A percentile compares a stretch with the other conserved stretches of the same genome.
phyloP scores from a whole-genome alignment of 352 stramenopile species.

The Globisporangium okanoganense region DNA sequence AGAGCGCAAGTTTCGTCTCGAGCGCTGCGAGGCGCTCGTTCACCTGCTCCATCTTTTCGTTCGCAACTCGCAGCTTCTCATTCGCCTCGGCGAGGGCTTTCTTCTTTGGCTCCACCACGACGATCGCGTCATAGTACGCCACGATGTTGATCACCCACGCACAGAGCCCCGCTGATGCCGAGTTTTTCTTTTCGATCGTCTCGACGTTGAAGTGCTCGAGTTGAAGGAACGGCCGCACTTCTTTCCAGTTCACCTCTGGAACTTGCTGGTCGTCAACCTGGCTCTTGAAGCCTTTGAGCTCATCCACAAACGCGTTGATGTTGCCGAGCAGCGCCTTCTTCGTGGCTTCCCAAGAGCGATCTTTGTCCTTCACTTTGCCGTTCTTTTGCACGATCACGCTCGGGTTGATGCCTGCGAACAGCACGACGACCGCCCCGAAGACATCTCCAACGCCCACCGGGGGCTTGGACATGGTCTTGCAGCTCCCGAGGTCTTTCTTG shows the following conservation, averaged over 20 bases:
- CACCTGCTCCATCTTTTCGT: constrained; percentile 83
- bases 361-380: constrained; percentile 93
- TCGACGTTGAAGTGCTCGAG: constrained; percentile 81
- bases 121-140: constrained; percentile 93
- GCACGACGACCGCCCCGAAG: constrained; percentile 70
- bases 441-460: constrained; percentile 87
- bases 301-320: constrained; percentile 92
- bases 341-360: constrained; percentile 89
- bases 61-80: constrained; percentile 81
- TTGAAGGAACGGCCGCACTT: constrained; percentile 75
- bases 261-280: constrained; percentile 63
- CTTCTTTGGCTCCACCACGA: constrained; percentile 93
- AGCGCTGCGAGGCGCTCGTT: constrained; percentile 87
- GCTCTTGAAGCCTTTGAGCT: constrained; percentile 82
- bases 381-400: constrained; percentile 88
- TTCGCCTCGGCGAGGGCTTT: constrained; percentile 69
- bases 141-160: constrained; percentile 91
- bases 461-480: constrained; percentile 92
- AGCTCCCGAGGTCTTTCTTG: constrained; percentile 87
- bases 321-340: constrained; percentile 93
- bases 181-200: constrained; percentile 83
- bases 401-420: constrained; percentile 71
- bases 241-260: constrained; percentile 77
- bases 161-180: constrained; percentile 66
- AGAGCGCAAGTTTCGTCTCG: constrained; percentile 77